phyloP scores from a whole-genome alignment of 768 basidiomycete species.

The Kwoniella shandongensis region DNA sequence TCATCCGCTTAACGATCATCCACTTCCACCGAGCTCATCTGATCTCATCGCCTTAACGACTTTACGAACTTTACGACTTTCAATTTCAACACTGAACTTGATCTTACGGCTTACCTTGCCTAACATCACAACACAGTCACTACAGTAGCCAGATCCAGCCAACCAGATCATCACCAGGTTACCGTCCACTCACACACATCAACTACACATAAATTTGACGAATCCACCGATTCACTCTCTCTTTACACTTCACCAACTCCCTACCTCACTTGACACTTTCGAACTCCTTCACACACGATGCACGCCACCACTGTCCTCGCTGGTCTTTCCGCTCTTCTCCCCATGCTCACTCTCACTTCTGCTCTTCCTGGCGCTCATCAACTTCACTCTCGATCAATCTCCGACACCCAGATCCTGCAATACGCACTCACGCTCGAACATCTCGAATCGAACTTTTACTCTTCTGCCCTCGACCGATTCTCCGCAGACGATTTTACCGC shows the following conservation, averaged over 20 bases:
- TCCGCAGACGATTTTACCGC: slow-evolving; percentile 56
- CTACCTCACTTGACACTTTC: background rate
- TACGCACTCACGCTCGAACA: slow-evolving; percentile 50
- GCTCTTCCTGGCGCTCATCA: slow-evolving; percentile 5
- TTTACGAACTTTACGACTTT: background rate
- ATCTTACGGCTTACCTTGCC: slow-evolving; percentile 24
- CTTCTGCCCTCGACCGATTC: slow-evolving; percentile 57
- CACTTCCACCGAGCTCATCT: slow-evolving; percentile 15
- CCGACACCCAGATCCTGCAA: slow-evolving; percentile 32
- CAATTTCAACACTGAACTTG: background rate
- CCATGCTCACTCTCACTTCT: slow-evolving; percentile 3
- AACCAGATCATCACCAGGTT: slow-evolving; percentile 29
- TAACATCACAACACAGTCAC: slow-evolving; percentile 22
- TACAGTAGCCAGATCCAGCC: slow-evolving; percentile 27
- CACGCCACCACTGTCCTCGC: slow-evolving; percentile 12
- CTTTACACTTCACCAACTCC: background rate
- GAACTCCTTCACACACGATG: too few species aligned
- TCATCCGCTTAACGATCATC: slow-evolving; percentile 13
- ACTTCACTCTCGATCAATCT: slow-evolving; percentile 2
- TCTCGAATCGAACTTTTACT: slow-evolving; percentile 49
- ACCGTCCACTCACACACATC: too few species aligned
- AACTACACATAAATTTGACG: too few species aligned
- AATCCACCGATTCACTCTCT: background rate
- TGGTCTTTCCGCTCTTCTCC: slow-evolving; percentile 9
- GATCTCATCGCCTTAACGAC: background rate